These are phyloP conservation scores for Clonostachys solani DNA, from an alignment of 2,329 filamentous ascomycete species.

Conservation along the genomic window DNA sequence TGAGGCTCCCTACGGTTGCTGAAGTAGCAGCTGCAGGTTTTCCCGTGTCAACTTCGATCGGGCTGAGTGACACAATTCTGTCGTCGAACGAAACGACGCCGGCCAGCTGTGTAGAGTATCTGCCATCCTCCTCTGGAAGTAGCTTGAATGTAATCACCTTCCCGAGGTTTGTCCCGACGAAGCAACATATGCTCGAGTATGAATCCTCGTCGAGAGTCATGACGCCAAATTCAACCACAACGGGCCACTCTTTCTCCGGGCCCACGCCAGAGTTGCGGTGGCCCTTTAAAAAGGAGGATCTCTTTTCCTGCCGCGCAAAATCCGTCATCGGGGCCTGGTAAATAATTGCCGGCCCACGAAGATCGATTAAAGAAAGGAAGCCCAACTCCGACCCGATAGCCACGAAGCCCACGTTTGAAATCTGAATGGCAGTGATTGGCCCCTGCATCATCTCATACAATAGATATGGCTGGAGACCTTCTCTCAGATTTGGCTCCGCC, in stretches of 20 bases:
- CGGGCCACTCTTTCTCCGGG: conserved; percentile 65
- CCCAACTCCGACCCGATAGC: conserved; percentile 83
- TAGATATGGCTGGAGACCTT: conserved; percentile 75
- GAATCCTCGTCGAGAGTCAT: conserved; percentile 91
- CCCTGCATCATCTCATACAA: conserved; percentile 83
- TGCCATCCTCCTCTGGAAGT: conserved; percentile 64
- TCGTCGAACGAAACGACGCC: conserved; percentile 67
- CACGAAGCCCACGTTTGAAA: conserved; percentile 92
- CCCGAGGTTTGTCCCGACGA: conserved; percentile 83
- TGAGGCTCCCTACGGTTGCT: conserved; percentile 67
- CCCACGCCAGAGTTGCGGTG: conserved; percentile 18
- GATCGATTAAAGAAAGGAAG: conserved; percentile 75
- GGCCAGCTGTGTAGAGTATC: conserved; percentile 67
- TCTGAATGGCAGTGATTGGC: conserved; percentile 70
- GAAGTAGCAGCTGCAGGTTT: conserved; percentile 73
- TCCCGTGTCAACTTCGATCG: conserved; percentile 76
- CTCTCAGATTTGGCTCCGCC: conserved; percentile 68
- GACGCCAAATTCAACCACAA: conserved; percentile 83
- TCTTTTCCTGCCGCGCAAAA: conserved; percentile 72
- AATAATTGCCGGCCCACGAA: conserved; percentile 83
- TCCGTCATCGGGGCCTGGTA: conserved; percentile 70
- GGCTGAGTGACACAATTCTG: conserved; percentile 69
- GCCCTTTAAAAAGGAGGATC: conserved; percentile 62
- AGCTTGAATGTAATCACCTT: conserved; percentile 89
- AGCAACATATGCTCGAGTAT: conserved; percentile 90